These are phyloP conservation scores for Salix caprea DNA, from an alignment of 345 rosid genomes.

Conservation along the genomic window DNA sequence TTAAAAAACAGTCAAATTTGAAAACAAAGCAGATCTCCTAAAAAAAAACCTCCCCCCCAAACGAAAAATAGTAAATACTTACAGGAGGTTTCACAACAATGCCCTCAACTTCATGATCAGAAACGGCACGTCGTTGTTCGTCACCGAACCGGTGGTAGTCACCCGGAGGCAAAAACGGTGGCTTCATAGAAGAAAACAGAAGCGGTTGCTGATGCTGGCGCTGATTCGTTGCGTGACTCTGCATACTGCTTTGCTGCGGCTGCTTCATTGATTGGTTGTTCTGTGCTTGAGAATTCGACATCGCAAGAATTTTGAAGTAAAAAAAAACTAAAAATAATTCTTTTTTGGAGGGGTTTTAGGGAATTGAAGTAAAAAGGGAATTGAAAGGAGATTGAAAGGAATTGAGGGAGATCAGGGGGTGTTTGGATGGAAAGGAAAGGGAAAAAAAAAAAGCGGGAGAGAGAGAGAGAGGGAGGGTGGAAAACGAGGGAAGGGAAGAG, in stretches of 20 bases:
- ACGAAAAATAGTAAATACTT: conserved; percentile 21
- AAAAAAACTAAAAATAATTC: conserved; percentile 8
- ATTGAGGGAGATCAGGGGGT: conserved; percentile 22
- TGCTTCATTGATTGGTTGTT: conserved; percentile 28
- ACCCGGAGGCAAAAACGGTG: conserved; percentile 57
- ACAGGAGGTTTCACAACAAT: conserved; percentile 64
- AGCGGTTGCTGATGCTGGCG: conserved; percentile 29
- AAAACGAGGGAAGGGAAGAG: conserved; percentile 57
- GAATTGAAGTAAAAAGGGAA: neutral
- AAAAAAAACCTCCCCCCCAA: conserved; percentile 5
- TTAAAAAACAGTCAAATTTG: neutral
- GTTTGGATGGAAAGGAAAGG: conserved; percentile 22
- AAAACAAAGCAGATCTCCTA: conserved; percentile 29
- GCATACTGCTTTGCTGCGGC: conserved; percentile 11
- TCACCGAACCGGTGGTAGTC: conserved; percentile 69
- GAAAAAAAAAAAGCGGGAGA: conserved; percentile 41
- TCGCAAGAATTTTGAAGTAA: conserved; percentile 2
- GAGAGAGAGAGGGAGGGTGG: conserved; percentile 40
- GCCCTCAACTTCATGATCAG: conserved; percentile 56
- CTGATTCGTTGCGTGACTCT: neutral
- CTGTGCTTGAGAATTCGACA: conserved; percentile 47
- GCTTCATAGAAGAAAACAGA: conserved; percentile 60
- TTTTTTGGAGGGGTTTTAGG: neutral
- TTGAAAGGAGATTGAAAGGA: conserved; percentile 12
- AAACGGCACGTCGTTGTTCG: conserved; percentile 22